Base-by-base conservation (phyloP, 169 alveolate species). In the Eimeria maxima region DNA sequence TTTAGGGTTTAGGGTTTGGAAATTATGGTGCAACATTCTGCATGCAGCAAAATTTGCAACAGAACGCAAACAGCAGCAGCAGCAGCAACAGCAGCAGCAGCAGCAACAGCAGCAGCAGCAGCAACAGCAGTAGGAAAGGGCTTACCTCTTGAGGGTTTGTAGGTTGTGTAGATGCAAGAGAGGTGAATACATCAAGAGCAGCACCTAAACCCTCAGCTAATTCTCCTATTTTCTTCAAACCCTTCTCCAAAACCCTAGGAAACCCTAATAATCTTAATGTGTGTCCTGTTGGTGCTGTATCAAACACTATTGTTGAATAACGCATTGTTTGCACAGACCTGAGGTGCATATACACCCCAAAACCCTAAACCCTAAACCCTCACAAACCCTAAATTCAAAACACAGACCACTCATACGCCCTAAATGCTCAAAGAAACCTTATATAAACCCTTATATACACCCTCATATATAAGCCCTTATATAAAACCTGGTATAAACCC, bases 261-360 rank as follows among this genome's bases (percentile, higher is more conserved):
- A 99, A 99, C 74, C 99, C 98, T 33, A 99, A 97, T 50, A 99
- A 98, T 96, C 99, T 98, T 63, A 99, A 97, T 22, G 99, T 99
- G 96, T 99, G 99, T 0, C 99, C 99, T 16, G 99, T 99, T 20
- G 99, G 99, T 38, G 99, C 99, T 4, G 99, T 99, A 93, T 99
- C 99, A 96, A 99, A 99, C 7, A 99, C 99, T 0, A 99, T 98
- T 3, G 29, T 42, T 55, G 99, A 99, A 95, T 98, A 99, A 86
- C 98, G 97, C 98, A 97, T 98, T 69, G 98, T 98, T 95, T 99
- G 99, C 67, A 99, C 99, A n/a, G 99, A 98, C 78, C 98, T 97
- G 44, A 96, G 90, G 24, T 5, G 24, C 24, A 57, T 24, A 57
- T 24, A 57, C 10, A 57, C 67, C 16, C 24, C 22, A 57, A 57